Conservation (phyloP, 257 asterid genomes). For the Primulina huaijiensis region DNA sequence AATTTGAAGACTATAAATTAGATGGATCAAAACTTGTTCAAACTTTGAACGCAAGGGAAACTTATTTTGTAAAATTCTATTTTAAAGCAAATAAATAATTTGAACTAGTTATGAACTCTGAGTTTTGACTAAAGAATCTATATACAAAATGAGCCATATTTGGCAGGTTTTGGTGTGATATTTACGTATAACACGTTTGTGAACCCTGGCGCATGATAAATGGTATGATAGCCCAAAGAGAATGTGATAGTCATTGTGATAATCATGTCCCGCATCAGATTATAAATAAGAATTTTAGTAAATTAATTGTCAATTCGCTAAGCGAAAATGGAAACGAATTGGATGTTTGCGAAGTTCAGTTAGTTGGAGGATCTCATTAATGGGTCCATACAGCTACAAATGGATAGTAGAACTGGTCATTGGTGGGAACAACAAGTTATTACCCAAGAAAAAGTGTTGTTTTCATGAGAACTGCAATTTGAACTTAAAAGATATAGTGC, state of each 20-base stretch:
- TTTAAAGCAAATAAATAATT: too few relatives aligned
- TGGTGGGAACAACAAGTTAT: not conserved
- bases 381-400: not conserved
- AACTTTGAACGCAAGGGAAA: not conserved
- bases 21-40: slow-evolving; percentile 2
- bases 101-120: too few relatives aligned
- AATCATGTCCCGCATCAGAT: not conserved
- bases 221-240: not conserved
- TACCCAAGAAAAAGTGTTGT: not conserved
- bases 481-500: not conserved
- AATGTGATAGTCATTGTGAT: not conserved
- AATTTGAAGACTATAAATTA: not conserved
- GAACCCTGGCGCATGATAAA: too few relatives aligned
- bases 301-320: too few relatives aligned
- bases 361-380: not conserved
- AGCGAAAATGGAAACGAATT: not conserved
- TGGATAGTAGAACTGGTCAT: not conserved
- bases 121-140: too few relatives aligned
- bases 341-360: not conserved
- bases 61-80: not conserved
- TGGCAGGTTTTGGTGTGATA: not conserved
- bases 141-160: too few relatives aligned
- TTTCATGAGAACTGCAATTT: not conserved
- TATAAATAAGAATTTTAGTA: not conserved
- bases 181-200: too few relatives aligned